Evolutionary conservation across 2,329 filamentous ascomycete genomes (phyloP).

Genomic region (Monosporascus sp.): DNA sequence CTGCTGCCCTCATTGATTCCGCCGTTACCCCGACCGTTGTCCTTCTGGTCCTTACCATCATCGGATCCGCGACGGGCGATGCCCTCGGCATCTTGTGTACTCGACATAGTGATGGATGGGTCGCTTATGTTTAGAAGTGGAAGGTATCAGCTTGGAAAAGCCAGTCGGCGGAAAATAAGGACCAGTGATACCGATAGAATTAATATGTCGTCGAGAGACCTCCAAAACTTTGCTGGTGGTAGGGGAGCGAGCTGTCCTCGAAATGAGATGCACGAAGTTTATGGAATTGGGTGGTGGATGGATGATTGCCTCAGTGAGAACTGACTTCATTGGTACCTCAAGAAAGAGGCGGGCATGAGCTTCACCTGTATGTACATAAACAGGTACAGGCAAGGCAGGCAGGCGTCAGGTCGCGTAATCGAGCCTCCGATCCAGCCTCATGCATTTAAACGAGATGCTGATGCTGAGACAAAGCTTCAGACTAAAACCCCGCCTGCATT

Average conservation of each 20-base stretch:
- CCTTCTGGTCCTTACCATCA: slow-evolving; percentile 47
- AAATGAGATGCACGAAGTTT: no score
- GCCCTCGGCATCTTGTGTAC: slow-evolving; percentile 21
- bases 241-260: background rate
- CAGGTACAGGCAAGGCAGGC: background rate
- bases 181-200: no score
- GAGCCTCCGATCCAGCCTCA: background rate
- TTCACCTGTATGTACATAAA: background rate
- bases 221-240: background rate
- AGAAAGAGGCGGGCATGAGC: background rate
- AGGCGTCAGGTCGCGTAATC: background rate
- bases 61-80: slow-evolving; percentile 23
- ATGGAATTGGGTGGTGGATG: no score
- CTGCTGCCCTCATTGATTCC: slow-evolving; percentile 49
- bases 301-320: no score
- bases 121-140: slow-evolving; percentile 1
- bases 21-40: slow-evolving; percentile 47
- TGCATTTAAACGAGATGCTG: background rate
- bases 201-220: background rate
- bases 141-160: background rate
- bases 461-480: background rate
- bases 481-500: no score
- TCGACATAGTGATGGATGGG: slow-evolving; percentile 23
- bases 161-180: background rate
- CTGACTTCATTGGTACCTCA: background rate